These are phyloP conservation scores for Orbilia javanica DNA, from an alignment of 2,329 filamentous ascomycete genomes.

Conservation along the genomic window DNA sequence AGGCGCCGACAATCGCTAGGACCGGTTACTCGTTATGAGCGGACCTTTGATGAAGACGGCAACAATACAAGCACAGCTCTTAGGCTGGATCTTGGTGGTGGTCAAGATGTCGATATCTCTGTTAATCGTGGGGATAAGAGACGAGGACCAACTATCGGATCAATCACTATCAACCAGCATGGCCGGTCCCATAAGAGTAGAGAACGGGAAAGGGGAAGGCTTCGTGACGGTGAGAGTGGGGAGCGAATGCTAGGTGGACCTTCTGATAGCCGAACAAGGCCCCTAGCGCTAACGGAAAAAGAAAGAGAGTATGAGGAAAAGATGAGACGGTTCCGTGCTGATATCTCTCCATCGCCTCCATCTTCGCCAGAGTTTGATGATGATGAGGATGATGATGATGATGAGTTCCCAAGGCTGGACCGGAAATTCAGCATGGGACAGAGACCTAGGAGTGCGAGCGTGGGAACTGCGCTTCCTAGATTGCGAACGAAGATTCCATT, in stretches of 20 bases:
- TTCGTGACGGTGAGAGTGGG: conserved; percentile 6
- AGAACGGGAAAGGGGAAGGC: neutral
- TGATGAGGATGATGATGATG: too few relatives aligned
- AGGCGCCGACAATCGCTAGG: conserved; percentile 38
- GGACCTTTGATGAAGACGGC: conserved; percentile 1
- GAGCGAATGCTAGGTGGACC: conserved; percentile 36
- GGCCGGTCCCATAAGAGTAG: neutral
- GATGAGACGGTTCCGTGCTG: conserved; percentile 44
- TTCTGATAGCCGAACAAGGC: conserved; percentile 40
- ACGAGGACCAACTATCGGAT: conserved; percentile 48
- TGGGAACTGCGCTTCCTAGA: conserved; percentile 45
- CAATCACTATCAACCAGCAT: conserved; percentile 53
- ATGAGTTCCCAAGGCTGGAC: conserved; percentile 38
- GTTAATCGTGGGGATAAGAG: conserved; percentile 45
- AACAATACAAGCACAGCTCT: conserved; percentile 29
- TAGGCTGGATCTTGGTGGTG: conserved; percentile 49
- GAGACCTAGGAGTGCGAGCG: conserved; percentile 40
- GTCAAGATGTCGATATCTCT: conserved; percentile 51
- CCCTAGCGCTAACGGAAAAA: conserved; percentile 30
- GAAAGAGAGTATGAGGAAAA: conserved; percentile 52
- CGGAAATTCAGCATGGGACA: conserved; percentile 33
- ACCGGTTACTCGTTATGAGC: conserved; percentile 2
- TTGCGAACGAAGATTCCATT: conserved; percentile 33
- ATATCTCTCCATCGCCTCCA: conserved; percentile 42
- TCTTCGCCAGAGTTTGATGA: conserved; percentile 42